Evolutionary conservation across 2,329 filamentous ascomycete genomes (phyloP), one percentile per base, ranked within the genome.

Genomic region (Aureobasidium sp.): DNA sequence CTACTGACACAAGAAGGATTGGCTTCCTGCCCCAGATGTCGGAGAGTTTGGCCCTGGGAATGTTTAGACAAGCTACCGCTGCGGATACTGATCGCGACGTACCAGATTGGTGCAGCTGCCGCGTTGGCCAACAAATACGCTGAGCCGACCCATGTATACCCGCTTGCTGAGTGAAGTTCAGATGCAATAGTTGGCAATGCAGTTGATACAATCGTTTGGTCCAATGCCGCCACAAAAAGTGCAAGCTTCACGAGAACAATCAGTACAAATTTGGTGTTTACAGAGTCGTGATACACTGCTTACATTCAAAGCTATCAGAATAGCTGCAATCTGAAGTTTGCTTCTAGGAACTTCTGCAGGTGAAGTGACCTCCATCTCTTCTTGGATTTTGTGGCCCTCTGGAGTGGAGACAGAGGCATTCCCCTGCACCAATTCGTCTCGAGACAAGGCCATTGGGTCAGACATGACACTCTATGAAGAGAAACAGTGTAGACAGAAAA

Each of bases 71-170:
- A 1, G 10, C 4, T 22, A 10, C 12, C 6, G 12, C 3, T 4
- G 8, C 2, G 21, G 2, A 16, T n/a, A 1, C 11, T n/a, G 2
- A 25, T 25, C 10, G 6, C 10, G 14, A 27, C 21, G 7, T 27
- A 40, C 39, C 60, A 53, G 64, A 65, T 39, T 40, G 58, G 14
- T 53, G 58, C 38, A 52, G 57, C 47, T 58, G 60, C 53, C 6
- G 51, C 57, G 45, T 30, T 65, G 59, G 27, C 61, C 54, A 41
- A 57, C 53, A 53, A 55, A 51, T 27, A 57, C 42, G 37, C 55
- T 24, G 79, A 82, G 1, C 86, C 86, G 56, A 91, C 85, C 88
- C 86, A 90, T 7, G 83, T 81, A 68, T 89, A 90, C 21, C 85
- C 86, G 14, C 79, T 72, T 3, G 80, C 80, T 5, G 85, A 86